These are phyloP conservation scores for Diaporthe caulivora DNA, from an alignment of 2,329 filamentous ascomycete species.

Conservation along the genomic window DNA sequence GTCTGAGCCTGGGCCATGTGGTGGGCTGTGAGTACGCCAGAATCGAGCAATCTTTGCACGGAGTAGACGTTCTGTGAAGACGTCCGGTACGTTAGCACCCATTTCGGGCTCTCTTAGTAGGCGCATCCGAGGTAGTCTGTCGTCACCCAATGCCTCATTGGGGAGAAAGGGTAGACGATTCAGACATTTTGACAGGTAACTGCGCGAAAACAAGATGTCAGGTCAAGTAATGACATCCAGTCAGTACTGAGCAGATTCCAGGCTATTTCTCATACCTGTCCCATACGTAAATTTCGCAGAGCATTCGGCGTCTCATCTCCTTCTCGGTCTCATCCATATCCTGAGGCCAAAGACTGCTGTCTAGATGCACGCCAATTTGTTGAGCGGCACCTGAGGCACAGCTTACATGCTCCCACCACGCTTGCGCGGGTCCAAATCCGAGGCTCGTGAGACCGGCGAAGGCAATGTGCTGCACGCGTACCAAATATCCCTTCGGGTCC, in stretches of 20 bases:
- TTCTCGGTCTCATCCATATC: neutral
- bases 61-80: slow-evolving; percentile 4
- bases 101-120: neutral
- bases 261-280: neutral
- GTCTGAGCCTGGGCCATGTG: neutral
- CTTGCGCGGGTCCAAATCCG: neutral
- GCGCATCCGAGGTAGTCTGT: neutral
- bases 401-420: neutral
- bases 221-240: neutral
- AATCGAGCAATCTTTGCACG: neutral
- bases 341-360: neutral
- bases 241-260: neutral
- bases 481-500: neutral
- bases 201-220: neutral
- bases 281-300: neutral
- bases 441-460: neutral
- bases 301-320: neutral
- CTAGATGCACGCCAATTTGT: neutral
- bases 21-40: neutral
- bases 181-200: neutral
- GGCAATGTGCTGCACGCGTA: neutral
- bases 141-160: neutral
- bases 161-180: neutral
- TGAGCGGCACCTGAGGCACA: neutral
- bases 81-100: neutral